Percentiles rank a stretch among this genome's conserved stretches.
phyloP scores from a whole-genome alignment of 2,329 filamentous ascomycete species.

The Botrytis fragariae region DNA sequence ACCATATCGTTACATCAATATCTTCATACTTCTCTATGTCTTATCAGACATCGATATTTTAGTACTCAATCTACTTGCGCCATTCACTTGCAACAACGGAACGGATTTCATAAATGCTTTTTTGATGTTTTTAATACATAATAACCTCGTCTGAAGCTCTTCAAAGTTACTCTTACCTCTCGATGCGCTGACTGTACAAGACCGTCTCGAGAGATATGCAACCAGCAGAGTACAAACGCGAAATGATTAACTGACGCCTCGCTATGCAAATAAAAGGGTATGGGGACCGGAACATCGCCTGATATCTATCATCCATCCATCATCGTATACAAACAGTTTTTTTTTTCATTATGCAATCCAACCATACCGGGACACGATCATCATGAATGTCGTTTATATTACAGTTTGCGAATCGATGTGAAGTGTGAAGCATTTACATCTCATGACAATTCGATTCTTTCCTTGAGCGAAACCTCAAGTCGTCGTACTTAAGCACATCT shows the following conservation, averaged over 20 bases:
- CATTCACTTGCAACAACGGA: neutral
- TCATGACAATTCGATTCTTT: slow-evolving; percentile 15
- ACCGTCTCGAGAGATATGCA: neutral
- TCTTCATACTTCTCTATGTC: neutral
- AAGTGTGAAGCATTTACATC: slow-evolving; percentile 7
- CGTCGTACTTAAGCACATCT: slow-evolving; percentile 39
- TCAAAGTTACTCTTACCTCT: slow-evolving; percentile 4
- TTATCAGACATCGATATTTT: neutral
- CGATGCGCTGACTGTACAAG: neutral
- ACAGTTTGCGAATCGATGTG: slow-evolving; percentile 2
- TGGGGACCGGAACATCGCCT: slow-evolving; percentile 28
- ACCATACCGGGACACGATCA: slow-evolving; percentile 3
- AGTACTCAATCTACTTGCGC: neutral
- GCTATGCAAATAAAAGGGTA: slow-evolving; percentile 31
- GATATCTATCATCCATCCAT: slow-evolving; percentile 24
- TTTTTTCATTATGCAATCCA: slow-evolving; percentile 17
- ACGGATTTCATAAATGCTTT: slow-evolving; percentile 2
- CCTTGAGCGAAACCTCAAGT: neutral
- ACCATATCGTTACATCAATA: neutral
- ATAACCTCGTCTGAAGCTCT: slow-evolving; percentile 2
- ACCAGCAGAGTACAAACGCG: slow-evolving; percentile 16
- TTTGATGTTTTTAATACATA: slow-evolving; percentile 3
- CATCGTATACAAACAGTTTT: slow-evolving; percentile 24
- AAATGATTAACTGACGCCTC: slow-evolving; percentile 28
- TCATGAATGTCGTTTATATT: slow-evolving; percentile 13